A percentile compares a stretch with the other conserved stretches of the same genome.
These are phyloP conservation scores for Fusarium ramigenum DNA, from an alignment of 2,329 filamentous ascomycete species.

Conservation along the genomic window DNA sequence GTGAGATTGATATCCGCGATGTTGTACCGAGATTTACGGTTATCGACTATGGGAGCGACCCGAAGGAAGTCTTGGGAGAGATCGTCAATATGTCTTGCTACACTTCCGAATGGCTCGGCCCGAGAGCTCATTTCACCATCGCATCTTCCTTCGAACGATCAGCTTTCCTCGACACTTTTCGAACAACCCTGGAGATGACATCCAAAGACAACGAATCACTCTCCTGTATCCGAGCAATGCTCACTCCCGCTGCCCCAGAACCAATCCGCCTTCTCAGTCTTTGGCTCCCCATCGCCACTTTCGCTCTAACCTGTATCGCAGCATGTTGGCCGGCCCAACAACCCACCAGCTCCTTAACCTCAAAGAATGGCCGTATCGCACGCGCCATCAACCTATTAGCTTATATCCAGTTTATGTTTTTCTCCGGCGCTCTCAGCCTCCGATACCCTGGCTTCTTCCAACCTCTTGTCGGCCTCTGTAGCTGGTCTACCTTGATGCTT, in stretches of 20 bases:
- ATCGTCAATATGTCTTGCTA: slow-evolving; percentile 17
- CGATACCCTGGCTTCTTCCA: slow-evolving; percentile 80
- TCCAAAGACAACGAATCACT: background rate
- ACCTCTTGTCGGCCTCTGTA: slow-evolving; percentile 71
- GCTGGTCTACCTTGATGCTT: slow-evolving; percentile 76
- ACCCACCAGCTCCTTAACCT: too few species aligned
- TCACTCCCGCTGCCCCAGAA: slow-evolving; percentile 4
- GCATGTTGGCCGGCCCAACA: slow-evolving; percentile 5
- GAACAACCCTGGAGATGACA: slow-evolving; percentile 1
- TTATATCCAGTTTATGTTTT: slow-evolving; percentile 78
- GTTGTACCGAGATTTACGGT: background rate
- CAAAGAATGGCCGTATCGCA: background rate
- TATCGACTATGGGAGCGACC: background rate
- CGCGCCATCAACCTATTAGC: slow-evolving; percentile 66
- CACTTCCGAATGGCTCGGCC: background rate
- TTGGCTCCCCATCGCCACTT: slow-evolving; percentile 15
- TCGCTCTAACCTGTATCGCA: background rate
- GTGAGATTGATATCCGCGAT: background rate
- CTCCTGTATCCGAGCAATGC: background rate
- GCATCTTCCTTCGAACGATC: background rate
- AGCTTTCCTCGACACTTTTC: slow-evolving; percentile 12
- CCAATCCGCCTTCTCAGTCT: slow-evolving; percentile 9
- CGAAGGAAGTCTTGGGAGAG: background rate
- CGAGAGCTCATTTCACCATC: slow-evolving; percentile 10
- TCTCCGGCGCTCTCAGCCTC: slow-evolving; percentile 74